Percentiles rank a stretch among this genome's conserved stretches.
Conservation (phyloP, 2,329 filamentous ascomycete species). For the Aspergillus udagawae region DNA sequence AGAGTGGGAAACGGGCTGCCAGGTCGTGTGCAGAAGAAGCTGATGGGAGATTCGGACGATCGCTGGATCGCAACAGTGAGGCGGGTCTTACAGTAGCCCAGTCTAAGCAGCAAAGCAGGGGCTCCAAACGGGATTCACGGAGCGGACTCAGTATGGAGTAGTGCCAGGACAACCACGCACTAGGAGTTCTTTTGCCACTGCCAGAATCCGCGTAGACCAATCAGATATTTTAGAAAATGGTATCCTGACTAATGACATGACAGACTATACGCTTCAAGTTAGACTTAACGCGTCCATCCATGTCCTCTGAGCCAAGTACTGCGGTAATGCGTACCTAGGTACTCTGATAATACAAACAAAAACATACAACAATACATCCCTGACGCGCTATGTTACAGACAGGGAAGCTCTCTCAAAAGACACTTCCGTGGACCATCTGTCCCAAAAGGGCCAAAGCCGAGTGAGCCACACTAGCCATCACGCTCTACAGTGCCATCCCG, state of each 20-base stretch:
- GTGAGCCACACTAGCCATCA: too few species aligned
- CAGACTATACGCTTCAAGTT: slow-evolving; percentile 10
- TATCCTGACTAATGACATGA: slow-evolving; percentile 17
- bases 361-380: slow-evolving; percentile 11
- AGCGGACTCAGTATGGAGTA: slow-evolving; percentile 5
- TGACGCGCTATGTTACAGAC: background rate
- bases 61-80: slow-evolving; percentile 22
- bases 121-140: too few species aligned
- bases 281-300: slow-evolving; percentile 12
- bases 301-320: too few species aligned
- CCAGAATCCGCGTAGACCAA: slow-evolving; percentile 5
- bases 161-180: slow-evolving; percentile 13
- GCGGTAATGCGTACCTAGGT: background rate
- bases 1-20: slow-evolving; percentile 14
- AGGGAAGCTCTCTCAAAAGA: background rate
- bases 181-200: slow-evolving; percentile 9
- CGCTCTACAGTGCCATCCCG: slow-evolving; percentile 14
- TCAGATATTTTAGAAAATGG: background rate
- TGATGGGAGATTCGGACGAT: slow-evolving; percentile 17
- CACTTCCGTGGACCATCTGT: too few species aligned
- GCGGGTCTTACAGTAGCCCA: slow-evolving; percentile 12
- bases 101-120: slow-evolving; percentile 18
- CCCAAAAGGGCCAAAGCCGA: too few species aligned
- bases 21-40: slow-evolving; percentile 21
- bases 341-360: slow-evolving; percentile 4